phyloP scores from a whole-genome alignment of 2,329 filamentous ascomycete genomes.

The Cryphonectria parasitica region DNA sequence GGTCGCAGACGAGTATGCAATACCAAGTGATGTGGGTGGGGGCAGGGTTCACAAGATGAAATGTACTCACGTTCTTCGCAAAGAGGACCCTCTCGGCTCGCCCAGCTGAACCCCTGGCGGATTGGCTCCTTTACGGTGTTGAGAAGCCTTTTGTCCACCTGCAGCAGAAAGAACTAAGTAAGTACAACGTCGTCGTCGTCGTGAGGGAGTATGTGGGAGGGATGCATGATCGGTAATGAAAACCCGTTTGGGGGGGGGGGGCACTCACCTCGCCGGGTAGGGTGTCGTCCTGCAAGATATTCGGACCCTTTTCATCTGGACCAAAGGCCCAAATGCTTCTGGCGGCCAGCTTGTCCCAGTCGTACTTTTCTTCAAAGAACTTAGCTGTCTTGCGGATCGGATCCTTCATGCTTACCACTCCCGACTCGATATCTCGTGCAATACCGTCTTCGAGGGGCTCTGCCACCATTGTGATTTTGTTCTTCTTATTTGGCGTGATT shows the following conservation, averaged over 20 bases:
- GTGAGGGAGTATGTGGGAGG: background rate
- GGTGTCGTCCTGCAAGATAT: conserved; percentile 96
- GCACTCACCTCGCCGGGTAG: conserved; percentile 77
- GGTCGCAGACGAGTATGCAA: conserved; percentile 9
- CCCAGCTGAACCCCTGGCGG: conserved; percentile 96
- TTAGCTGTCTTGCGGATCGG: conserved; percentile 91
- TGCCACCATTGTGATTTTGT: conserved; percentile 98
- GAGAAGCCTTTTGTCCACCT: conserved; percentile 90
- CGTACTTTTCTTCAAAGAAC: conserved; percentile 96
- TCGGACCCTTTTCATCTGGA: conserved; percentile 90
- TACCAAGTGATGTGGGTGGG: conserved; percentile 26
- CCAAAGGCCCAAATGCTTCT: conserved; percentile 99
- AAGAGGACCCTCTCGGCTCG: conserved; percentile 88
- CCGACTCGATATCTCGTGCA: conserved; percentile 89
- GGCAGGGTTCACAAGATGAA: conserved; percentile 29
- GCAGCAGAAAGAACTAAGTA: conserved; percentile 25
- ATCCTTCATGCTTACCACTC: conserved; percentile 88
- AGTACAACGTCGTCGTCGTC: conserved; percentile 22
- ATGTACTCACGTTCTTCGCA: conserved; percentile 88
- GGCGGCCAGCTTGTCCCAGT: conserved; percentile 92
- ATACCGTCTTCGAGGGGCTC: conserved; percentile 96
- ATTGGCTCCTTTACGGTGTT: conserved; percentile 89
- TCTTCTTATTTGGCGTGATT: conserved; percentile 98
- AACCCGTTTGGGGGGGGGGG: conserved; percentile 9
- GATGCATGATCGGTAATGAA: conserved; percentile 14